A percentile compares a stretch with the other conserved stretches of the same genome.
Conservation (phyloP, 208 protist species). For the Trichomonas gallinae region DNA sequence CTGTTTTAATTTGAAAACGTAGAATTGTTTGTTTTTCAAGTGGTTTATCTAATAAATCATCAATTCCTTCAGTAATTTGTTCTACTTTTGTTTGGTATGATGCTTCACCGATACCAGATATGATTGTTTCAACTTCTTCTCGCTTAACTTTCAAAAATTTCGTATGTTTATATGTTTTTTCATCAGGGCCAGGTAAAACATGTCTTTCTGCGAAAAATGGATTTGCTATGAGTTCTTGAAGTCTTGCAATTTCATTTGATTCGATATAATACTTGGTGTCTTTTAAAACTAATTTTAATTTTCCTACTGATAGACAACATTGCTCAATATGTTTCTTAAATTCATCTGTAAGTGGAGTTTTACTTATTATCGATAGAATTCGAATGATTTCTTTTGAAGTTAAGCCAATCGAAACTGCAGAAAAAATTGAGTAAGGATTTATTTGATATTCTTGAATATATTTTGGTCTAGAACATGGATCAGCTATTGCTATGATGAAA, state of each 20-base stretch:
- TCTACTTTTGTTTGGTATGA: neutral
- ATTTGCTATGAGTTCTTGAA: neutral
- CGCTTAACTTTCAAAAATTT: neutral
- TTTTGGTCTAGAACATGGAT: conserved; percentile 70
- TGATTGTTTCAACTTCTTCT: neutral
- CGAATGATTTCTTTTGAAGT: conserved; percentile 61
- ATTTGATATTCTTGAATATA: conserved; percentile 89
- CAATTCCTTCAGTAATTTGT: neutral
- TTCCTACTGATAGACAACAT: conserved; percentile 49
- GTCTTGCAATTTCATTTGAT: conserved; percentile 33
- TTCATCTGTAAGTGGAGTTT: conserved; percentile 36
- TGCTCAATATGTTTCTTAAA: conserved; percentile 45
- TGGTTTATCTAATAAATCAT: neutral
- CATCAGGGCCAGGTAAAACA: neutral
- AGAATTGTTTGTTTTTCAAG: neutral
- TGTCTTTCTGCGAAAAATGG: neutral
- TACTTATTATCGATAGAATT: conserved; percentile 51
- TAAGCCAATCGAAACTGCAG: conserved; percentile 78
- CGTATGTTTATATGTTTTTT: neutral
- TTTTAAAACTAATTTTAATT: conserved; percentile 52
- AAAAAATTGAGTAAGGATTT: conserved; percentile 82
- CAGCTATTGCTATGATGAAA: conserved; percentile 73
- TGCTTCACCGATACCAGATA: neutral
- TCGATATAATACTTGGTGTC: conserved; percentile 55
- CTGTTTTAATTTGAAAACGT: conserved; percentile 17